Evolutionary conservation across 306 rosid genomes (phyloP).

Genomic region (Cucurbita maxima): DNA sequence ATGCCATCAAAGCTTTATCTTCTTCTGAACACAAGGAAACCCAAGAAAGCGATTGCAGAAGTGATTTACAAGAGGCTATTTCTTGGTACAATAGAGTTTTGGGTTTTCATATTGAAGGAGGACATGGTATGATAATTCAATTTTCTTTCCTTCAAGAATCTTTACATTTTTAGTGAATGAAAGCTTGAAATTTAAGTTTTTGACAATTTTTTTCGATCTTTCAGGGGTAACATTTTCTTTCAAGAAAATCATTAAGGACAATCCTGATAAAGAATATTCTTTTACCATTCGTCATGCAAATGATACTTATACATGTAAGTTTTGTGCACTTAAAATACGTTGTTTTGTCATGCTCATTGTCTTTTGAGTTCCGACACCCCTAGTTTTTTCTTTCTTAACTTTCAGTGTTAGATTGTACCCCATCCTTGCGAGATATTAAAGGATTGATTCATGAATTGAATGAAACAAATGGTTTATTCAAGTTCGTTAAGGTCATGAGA

Average conservation of each 20-base stretch:
- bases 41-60: slow-evolving; percentile 21
- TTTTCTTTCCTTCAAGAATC: not conserved
- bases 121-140: slow-evolving; percentile 41
- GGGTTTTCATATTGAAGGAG: slow-evolving; percentile 70
- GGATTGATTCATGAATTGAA: slow-evolving; percentile 57
- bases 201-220: slow-evolving; percentile 5
- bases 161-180: not conserved
- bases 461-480: slow-evolving; percentile 65
- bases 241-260: slow-evolving; percentile 36
- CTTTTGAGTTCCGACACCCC: not conserved
- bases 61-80: slow-evolving; percentile 45
- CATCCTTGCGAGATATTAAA: slow-evolving; percentile 34
- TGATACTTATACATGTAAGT: slow-evolving; percentile 58
- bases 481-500: slow-evolving; percentile 75
- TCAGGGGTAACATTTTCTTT: slow-evolving; percentile 72
- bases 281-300: slow-evolving; percentile 54
- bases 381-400: not conserved
- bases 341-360: not conserved
- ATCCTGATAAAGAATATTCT: slow-evolving; percentile 45
- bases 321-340: not conserved
- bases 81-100: slow-evolving; percentile 78
- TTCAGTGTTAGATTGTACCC: slow-evolving; percentile 67
- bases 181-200: slow-evolving; percentile 6
- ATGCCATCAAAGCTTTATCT: slow-evolving; percentile 24
- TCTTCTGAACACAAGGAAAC: slow-evolving; percentile 33